These are phyloP conservation scores for Stephania yunnanensis DNA, from an alignment of 164 flowering plant genomes.

Conservation along the genomic window DNA sequence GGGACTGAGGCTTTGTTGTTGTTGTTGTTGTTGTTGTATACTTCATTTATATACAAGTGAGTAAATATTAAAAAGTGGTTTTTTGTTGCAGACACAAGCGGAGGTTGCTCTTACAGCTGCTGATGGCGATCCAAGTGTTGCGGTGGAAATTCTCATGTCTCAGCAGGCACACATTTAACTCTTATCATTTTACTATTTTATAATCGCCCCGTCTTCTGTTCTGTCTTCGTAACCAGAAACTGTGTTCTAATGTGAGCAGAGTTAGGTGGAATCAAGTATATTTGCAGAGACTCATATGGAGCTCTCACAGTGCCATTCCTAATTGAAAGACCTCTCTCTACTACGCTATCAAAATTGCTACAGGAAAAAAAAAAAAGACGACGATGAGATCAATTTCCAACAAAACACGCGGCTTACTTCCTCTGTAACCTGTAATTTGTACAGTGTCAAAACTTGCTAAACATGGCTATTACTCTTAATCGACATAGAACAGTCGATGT, in stretches of 20 bases:
- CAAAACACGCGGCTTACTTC: no score
- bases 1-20: no score
- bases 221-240: background rate
- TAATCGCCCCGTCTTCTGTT: background rate
- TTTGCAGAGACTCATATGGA: background rate
- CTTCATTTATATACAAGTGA: background rate
- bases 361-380: background rate
- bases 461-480: no score
- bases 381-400: no score
- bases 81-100: conserved; percentile 72
- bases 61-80: background rate
- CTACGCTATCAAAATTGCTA: background rate
- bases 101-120: conserved; percentile 96
- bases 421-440: no score
- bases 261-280: background rate
- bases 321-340: background rate
- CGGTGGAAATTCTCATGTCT: conserved; percentile 91
- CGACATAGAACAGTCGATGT: no score
- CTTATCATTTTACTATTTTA: background rate
- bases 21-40: background rate
- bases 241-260: background rate
- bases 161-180: conserved; percentile 53
- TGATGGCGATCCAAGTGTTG: conserved; percentile 77
- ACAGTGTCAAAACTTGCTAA: no score
- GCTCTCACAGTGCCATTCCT: background rate